Evolutionary conservation across 306 rosid genomes (phyloP).

Genomic region (Leucaena leucocephala): DNA sequence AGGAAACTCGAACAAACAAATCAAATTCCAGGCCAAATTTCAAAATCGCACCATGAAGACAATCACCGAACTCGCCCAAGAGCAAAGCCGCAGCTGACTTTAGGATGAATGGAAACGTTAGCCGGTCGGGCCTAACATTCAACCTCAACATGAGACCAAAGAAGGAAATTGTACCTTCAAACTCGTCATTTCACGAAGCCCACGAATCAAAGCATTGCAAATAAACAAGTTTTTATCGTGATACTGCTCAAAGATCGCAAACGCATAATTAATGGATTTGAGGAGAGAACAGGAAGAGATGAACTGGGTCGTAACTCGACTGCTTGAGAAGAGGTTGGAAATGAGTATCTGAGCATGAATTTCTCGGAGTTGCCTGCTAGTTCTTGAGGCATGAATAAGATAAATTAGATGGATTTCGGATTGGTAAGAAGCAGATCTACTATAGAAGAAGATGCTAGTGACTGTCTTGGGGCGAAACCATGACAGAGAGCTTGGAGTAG

Average conservation of each 20-base stretch:
- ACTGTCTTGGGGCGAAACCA: conserved; percentile 1
- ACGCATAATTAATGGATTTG: not conserved
- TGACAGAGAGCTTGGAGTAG: not conserved
- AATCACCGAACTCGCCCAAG: not conserved
- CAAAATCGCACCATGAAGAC: not conserved
- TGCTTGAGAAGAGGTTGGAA: conserved; percentile 8
- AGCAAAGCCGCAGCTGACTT: conserved; percentile 5
- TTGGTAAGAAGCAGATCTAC: not conserved
- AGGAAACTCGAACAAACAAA: conserved; percentile 14
- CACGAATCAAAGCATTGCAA: conserved; percentile 20
- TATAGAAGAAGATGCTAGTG: not conserved
- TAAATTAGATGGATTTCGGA: not conserved
- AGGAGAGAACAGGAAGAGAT: conserved; percentile 20
- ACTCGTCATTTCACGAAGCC: not conserved
- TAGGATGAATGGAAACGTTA: conserved; percentile 14
- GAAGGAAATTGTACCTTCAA: not conserved
- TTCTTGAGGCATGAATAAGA: conserved; percentile 10
- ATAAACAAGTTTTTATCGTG: conserved; percentile 11
- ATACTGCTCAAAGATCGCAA: not conserved
- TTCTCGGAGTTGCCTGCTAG: not conserved
- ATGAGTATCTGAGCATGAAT: not conserved
- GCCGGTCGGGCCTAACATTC: conserved; percentile 10
- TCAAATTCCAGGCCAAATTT: conserved; percentile 8
- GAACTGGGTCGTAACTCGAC: not conserved
- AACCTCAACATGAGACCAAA: conserved; percentile 6